Conservation (phyloP, 371 early-diverging fungal genomes). For the Dentiscutata heterogama region DNA sequence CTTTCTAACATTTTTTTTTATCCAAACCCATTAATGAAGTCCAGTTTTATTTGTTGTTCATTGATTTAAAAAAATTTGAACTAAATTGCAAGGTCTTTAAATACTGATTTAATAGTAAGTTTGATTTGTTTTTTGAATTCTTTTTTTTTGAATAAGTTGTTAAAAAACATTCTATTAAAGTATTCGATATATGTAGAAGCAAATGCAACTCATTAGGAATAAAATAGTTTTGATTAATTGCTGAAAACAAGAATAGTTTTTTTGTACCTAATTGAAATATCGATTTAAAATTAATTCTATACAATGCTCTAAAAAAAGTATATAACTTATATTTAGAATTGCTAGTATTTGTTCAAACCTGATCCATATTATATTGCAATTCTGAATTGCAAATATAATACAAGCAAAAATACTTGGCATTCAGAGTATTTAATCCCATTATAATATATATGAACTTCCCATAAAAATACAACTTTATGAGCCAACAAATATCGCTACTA, state of each 20-base stretch:
- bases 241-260: not conserved
- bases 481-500: not conserved
- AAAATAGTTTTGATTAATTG: not conserved
- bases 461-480: not conserved
- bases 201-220: slow-evolving; percentile 10
- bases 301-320: no score
- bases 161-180: slow-evolving; percentile 19
- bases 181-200: not conserved
- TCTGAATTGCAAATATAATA: not conserved
- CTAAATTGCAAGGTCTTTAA: not conserved
- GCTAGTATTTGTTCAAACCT: not conserved
- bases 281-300: not conserved
- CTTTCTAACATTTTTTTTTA: slow-evolving; percentile 7
- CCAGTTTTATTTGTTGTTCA: not conserved
- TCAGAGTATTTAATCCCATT: not conserved
- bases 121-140: slow-evolving; percentile 8
- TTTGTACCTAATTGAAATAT: not conserved
- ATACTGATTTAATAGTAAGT: not conserved
- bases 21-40: not conserved
- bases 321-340: not conserved
- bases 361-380: not conserved
- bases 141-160: slow-evolving; percentile 11
- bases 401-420: not conserved
- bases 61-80: no score
- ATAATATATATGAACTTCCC: slow-evolving; percentile 19